Evolutionary conservation across 225 moss, liverwort and hornwort species (phyloP), one percentile per base, ranked within the genome.

Genomic region (Ulota crispa): DNA sequence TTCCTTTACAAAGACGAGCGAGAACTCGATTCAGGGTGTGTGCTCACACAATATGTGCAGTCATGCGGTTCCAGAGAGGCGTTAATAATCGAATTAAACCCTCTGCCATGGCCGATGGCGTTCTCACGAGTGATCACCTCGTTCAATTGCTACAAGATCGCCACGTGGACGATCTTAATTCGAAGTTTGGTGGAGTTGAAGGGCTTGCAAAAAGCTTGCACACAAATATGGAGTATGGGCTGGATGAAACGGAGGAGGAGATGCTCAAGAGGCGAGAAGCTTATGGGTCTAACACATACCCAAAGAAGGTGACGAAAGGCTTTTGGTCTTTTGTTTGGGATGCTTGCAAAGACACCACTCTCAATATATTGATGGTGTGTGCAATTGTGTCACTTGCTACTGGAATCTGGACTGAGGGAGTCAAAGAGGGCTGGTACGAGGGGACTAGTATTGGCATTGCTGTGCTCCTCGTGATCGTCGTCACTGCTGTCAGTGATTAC

Each of bases 391-490:
- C 93, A 15, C 72, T 93, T 6, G 92, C 71, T 11, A 84, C 86
- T n/a, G 92, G 92, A 39, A 93, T 93, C 75, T 88, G 90, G 92
- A 87, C 88, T 16, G 88, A 93, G 87, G 93, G 93, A 18, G 72
- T 84, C 9, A 69, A 80, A 56, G 43, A 88, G 81, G 94, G 94
- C 47, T 94, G 94, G 94, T 92, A 94, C 41, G 92, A 94, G 31
- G 94, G 94, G 31, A 81, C 91, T 23, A 88, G 89, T 52, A 94
- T 94, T 65, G 91, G 43, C 12, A 65, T 89, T 37, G 92, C 92
- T 12, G 92, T 94, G 42, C 1, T 91, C 32, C 68, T 94, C 32
- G 94, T 94, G 15, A 88, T 92, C 32, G 20, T 72, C 19, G 92
- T 94, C 6, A 94, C 94, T 2, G 83, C 78, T 18, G 45, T 54